Evolutionary conservation across 2,329 filamentous ascomycete species (phyloP).

Genomic region (Fusarium heterosporum): DNA sequence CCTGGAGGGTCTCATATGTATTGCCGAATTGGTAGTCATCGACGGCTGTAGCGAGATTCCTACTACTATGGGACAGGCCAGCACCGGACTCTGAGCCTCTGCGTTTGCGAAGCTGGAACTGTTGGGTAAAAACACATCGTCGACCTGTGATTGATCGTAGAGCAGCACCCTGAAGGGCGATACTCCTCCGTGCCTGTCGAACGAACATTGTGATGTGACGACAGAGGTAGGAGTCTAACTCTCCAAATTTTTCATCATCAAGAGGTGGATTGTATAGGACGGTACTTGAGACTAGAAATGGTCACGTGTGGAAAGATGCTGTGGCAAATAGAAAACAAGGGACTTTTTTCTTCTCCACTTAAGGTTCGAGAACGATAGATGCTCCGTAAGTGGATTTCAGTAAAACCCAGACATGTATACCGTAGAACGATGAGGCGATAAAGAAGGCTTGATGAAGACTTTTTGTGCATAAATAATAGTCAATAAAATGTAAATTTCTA

Average conservation of each 20-base stretch:
- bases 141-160: slow-evolving; percentile 33
- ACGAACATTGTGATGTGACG: slow-evolving; percentile 51
- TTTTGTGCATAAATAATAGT: no score
- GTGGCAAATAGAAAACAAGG: slow-evolving; percentile 22
- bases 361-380: background rate
- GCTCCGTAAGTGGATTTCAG: background rate
- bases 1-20: slow-evolving; percentile 40
- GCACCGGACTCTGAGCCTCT: slow-evolving; percentile 40
- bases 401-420: background rate
- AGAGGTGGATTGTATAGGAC: slow-evolving; percentile 17
- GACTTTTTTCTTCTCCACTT: slow-evolving; percentile 21
- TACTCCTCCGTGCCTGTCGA: slow-evolving; percentile 50
- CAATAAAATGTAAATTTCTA: no score
- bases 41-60: slow-evolving; percentile 57
- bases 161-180: slow-evolving; percentile 41
- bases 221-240: slow-evolving; percentile 25
- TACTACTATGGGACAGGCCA: slow-evolving; percentile 46
- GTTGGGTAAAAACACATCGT: slow-evolving; percentile 48
- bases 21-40: slow-evolving; percentile 52
- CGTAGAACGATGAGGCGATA: background rate
- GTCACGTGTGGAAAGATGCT: slow-evolving; percentile 37
- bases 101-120: slow-evolving; percentile 48
- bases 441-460: background rate
- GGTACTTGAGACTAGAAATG: slow-evolving; percentile 10
- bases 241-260: slow-evolving; percentile 48